These are phyloP conservation scores for Cyberlindnera meyerae DNA, from an alignment of 805 yeast species.

Conservation along the genomic window DNA sequence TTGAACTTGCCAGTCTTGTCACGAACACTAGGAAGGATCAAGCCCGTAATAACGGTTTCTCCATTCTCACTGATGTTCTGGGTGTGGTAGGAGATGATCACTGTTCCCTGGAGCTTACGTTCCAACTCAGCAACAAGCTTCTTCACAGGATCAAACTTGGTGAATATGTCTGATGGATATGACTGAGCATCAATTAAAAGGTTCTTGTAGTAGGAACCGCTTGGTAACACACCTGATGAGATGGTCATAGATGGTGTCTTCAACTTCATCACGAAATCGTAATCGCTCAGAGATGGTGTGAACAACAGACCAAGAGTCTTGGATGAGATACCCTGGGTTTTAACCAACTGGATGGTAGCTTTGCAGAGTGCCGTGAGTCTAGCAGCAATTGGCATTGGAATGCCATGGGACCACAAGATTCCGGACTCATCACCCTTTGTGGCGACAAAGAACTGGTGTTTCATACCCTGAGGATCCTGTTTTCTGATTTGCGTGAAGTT, in stretches of 20 bases:
- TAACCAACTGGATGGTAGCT: constrained; percentile 57
- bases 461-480: constrained; percentile 76
- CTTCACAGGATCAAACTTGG: constrained; percentile 56
- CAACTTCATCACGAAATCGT: constrained; percentile 70
- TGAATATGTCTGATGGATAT: constrained; percentile 35
- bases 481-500: constrained; percentile 67
- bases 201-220: constrained; percentile 54
- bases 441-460: constrained; percentile 76
- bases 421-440: constrained; percentile 86
- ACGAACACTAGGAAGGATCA: constrained; percentile 66
- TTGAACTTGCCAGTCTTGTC: constrained; percentile 59
- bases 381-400: constrained; percentile 72
- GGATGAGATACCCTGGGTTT: constrained; percentile 37
- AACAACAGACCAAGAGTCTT: constrained; percentile 54
- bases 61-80: constrained; percentile 51
- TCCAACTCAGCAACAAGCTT: constrained; percentile 58
- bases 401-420: constrained; percentile 66
- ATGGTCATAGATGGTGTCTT: constrained; percentile 40
- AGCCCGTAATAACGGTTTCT: constrained; percentile 67
- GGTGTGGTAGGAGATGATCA: constrained; percentile 63
- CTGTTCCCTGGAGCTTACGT: constrained; percentile 56
- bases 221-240: constrained; percentile 48
- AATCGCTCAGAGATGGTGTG: constrained; percentile 79
- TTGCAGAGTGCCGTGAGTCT: constrained; percentile 84
- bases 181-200: constrained; percentile 31